phyloP scores from a whole-genome alignment of 2,329 filamentous ascomycete genomes.

The Lasiodiplodia sp. region DNA sequence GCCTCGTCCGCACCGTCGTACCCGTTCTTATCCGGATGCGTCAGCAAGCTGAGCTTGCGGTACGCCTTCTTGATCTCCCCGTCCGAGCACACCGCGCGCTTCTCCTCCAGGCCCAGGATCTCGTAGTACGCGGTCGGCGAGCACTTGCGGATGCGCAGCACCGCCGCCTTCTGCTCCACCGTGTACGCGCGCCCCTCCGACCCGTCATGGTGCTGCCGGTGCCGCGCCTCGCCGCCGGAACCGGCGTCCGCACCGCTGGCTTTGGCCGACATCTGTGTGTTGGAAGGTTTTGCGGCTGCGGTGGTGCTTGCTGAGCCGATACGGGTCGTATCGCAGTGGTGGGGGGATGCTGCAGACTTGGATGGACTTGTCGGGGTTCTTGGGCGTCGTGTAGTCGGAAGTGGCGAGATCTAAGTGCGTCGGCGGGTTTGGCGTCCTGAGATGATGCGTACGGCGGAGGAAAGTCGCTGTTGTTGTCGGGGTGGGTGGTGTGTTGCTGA shows the following conservation, averaged over 20 bases:
- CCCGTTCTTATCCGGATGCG: conserved; percentile 98
- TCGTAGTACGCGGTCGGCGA: conserved; percentile 91
- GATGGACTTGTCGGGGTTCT: background rate
- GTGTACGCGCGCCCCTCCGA: conserved; percentile 82
- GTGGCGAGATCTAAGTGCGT: background rate
- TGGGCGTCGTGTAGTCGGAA: background rate
- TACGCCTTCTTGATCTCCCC: conserved; percentile 97
- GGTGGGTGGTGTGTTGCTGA: background rate
- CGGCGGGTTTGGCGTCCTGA: background rate
- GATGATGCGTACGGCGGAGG: background rate
- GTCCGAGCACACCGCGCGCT: conserved; percentile 73
- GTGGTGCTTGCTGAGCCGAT: conserved; percentile 8
- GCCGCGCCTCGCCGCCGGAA: conserved; percentile 47
- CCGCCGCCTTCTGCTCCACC: conserved; percentile 87
- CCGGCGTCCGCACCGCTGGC: conserved; percentile 52
- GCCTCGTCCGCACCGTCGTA: conserved; percentile 95
- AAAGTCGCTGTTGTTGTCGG: too few relatives aligned
- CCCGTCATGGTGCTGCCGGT: conserved; percentile 76
- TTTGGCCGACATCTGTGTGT: conserved; percentile 50
- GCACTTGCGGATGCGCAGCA: conserved; percentile 87
- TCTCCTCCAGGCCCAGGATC: conserved; percentile 77
- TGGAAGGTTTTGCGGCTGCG: conserved; percentile 6
- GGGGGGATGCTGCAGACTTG: background rate
- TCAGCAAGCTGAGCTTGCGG: conserved; percentile 89
- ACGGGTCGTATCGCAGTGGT: background rate